Evolutionary conservation across 495 filamentous ascomycete species (phyloP).

Genomic region (Hypoxylon crocopeplum): DNA sequence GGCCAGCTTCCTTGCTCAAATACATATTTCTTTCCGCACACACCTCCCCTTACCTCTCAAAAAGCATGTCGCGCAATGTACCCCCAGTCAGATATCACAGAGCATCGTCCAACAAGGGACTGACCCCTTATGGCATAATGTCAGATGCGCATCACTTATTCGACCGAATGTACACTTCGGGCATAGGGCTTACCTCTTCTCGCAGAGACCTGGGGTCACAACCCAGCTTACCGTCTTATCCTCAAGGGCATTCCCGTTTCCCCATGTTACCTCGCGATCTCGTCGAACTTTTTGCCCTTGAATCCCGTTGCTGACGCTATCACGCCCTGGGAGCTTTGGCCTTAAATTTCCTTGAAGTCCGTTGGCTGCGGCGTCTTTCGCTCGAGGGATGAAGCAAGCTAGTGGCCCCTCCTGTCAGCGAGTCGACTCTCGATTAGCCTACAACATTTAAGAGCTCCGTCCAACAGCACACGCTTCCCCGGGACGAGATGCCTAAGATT

Average conservation of each 20-base stretch:
- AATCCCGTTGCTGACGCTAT: conserved; percentile 19
- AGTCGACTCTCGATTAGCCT: too few relatives aligned
- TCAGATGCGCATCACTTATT: conserved; percentile 28
- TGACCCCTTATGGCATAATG: conserved; percentile 16
- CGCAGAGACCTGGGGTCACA: conserved; percentile 23
- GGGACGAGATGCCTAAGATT: too few relatives aligned
- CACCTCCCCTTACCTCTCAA: conserved; percentile 15
- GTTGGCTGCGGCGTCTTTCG: conserved; percentile 1
- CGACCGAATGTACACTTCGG: conserved; percentile 18
- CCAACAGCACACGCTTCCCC: too few relatives aligned
- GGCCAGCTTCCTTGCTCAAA: conserved; percentile 2
- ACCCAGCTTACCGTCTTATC: conserved; percentile 33
- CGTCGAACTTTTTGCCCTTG: background rate
- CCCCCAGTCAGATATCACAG: conserved; percentile 26
- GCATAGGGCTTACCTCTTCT: conserved; percentile 35
- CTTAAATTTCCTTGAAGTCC: too few relatives aligned
- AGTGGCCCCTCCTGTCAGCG: too few relatives aligned
- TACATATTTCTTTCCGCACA: conserved; percentile 19
- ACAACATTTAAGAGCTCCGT: too few relatives aligned
- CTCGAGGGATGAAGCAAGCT: too few relatives aligned
- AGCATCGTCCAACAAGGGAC: conserved; percentile 1
- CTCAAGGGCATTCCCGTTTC: conserved; percentile 28
- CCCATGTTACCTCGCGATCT: conserved; percentile 26
- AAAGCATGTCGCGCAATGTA: conserved; percentile 25
- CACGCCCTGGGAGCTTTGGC: too few relatives aligned